These are phyloP conservation scores for Cyclotella atomus DNA, from an alignment of 108 stramenopile species.

Conservation along the genomic window DNA sequence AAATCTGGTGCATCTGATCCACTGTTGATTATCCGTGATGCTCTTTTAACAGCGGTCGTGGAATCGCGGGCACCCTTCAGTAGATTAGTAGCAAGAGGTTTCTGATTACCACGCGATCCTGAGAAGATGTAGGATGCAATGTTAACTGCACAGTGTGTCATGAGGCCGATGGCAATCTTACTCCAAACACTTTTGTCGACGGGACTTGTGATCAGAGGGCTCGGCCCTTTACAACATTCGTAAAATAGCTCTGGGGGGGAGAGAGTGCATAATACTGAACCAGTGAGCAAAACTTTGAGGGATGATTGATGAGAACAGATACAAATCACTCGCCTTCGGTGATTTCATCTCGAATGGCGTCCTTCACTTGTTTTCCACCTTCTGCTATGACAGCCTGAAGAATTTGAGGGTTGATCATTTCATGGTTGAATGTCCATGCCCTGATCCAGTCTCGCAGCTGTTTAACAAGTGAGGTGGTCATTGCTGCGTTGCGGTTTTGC, in stretches of 20 bases:
- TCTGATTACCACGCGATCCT: background rate
- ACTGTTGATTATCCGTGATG: constrained; percentile 2
- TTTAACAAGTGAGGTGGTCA: background rate
- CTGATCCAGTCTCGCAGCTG: background rate
- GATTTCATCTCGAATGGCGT: constrained; percentile 1
- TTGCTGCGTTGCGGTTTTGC: background rate
- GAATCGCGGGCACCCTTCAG: background rate
- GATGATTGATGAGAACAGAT: too few species aligned
- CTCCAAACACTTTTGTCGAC: constrained; percentile 15
- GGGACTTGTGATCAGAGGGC: background rate
- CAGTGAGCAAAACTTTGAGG: too few species aligned
- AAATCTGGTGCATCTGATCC: background rate
- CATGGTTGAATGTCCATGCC: background rate
- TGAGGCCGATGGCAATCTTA: constrained; percentile 16
- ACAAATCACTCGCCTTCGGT: constrained; percentile 4
- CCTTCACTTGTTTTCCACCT: background rate
- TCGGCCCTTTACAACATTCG: constrained; percentile 4
- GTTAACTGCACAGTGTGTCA: background rate
- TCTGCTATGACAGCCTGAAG: background rate
- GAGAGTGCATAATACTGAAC: too few species aligned
- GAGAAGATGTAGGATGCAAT: constrained; percentile 10
- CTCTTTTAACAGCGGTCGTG: background rate
- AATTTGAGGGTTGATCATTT: background rate
- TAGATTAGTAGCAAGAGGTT: background rate
- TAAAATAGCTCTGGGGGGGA: constrained; percentile 37